A percentile compares a stretch with the other conserved stretches of the same genome.
Evolutionary conservation across 2,329 filamentous ascomycete species (phyloP).

Genomic region (Hypoxylon sp.): DNA sequence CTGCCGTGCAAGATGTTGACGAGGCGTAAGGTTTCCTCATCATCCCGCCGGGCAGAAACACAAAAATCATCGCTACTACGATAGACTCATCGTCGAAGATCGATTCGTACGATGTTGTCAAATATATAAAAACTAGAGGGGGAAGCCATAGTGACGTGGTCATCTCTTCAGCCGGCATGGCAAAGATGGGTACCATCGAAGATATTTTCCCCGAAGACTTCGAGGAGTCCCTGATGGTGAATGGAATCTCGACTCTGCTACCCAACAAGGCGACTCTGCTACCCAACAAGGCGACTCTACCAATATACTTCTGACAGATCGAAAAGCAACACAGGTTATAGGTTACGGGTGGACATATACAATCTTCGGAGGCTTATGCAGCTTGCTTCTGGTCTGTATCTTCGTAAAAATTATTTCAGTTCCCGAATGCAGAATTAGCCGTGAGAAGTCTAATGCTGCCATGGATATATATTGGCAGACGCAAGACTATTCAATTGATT

Average conservation of each 20-base stretch:
- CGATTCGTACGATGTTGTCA: too few relatives aligned
- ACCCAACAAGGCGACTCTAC: slow-evolving; percentile 9
- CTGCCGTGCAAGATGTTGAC: slow-evolving; percentile 10
- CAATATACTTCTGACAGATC: too few relatives aligned
- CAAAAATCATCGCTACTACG: too few relatives aligned
- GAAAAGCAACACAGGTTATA: not conserved
- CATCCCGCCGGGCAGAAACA: not conserved
- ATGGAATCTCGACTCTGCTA: slow-evolving; percentile 10
- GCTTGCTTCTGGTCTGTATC: not conserved
- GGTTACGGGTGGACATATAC: not conserved
- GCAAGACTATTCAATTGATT: not conserved
- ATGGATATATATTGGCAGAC: slow-evolving; percentile 1
- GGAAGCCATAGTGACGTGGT: too few relatives aligned
- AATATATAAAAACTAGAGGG: too few relatives aligned
- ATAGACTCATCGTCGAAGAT: too few relatives aligned
- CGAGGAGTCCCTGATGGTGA: slow-evolving; percentile 8
- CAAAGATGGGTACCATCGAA: slow-evolving; percentile 1
- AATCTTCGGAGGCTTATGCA: not conserved
- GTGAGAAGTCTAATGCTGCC: not conserved
- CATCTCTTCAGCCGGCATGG: not conserved
- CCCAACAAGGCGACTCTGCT: slow-evolving; percentile 14
- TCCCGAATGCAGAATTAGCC: not conserved
- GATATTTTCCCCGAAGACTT: slow-evolving; percentile 9
- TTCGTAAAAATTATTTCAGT: not conserved
- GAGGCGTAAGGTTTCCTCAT: not conserved